Base-by-base conservation (phyloP, 345 rosid genomes). In the Rhodamnia rubescens region DNA sequence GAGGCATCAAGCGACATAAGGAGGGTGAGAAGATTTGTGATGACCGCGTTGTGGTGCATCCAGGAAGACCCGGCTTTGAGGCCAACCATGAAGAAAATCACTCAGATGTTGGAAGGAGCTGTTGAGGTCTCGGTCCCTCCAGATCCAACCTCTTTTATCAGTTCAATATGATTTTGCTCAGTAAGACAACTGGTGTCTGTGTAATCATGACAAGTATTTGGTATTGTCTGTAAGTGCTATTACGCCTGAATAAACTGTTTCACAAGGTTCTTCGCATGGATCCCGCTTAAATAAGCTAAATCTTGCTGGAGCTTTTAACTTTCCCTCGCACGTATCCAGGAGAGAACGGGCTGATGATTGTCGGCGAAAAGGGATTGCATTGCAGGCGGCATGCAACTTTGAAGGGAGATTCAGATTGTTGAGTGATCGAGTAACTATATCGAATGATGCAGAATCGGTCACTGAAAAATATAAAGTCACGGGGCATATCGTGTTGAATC, bases 241-340 rank as follows among this genome's bases (percentile, higher is more conserved):
- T 44, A 56, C 22, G 78, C 87, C 52, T 90, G 93, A 58, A 26
- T 12, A 58, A 26, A 26, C 27, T 87, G 81, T 93, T 89, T 81
- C 7, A 12, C 95, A 92, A 84, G 93, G 94, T 83, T 82, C 88
- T 89, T 22, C 93, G 93, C 74, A 89, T 84, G 29, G 92, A 88
- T 32, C 92, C 91, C 12, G 83, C 87, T 83, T 86, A 87, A 40
- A 84, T 44, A 9, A 64, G 74, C 18, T 58, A 58, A n/a, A 58
- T 58, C 9, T 58, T 27, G 6, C 4, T 58, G 4, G 6, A n/a
- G 2, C 32, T 36, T 6, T n/a, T 18, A 58, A 58, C 36, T n/a
- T 58, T n/a, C 18, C 69, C 18, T n/a, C 69, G 8, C 69, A 27
- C n/a, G 69, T 58, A 58, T 58, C 8, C 69, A n/a, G 22, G 57